These are phyloP conservation scores for Trametes coccinea DNA, from an alignment of 768 basidiomycete genomes.

Conservation along the genomic window DNA sequence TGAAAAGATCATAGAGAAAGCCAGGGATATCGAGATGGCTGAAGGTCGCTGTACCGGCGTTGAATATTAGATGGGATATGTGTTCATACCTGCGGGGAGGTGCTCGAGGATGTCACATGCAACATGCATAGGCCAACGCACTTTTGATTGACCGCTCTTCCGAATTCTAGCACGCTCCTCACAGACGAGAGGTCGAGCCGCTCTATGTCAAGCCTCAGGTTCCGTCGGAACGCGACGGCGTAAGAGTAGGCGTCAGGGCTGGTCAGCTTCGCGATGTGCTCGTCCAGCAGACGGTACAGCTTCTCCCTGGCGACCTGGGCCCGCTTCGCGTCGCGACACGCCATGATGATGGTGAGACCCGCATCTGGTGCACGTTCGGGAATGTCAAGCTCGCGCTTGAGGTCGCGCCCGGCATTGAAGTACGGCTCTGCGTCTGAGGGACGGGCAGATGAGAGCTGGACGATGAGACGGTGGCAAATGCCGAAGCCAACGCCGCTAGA, in stretches of 20 bases:
- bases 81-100: slow-evolving; percentile 62
- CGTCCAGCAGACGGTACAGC: slow-evolving; percentile 55
- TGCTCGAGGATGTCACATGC: not conserved
- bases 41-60: slow-evolving; percentile 73
- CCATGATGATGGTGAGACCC: slow-evolving; percentile 75
- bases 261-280: slow-evolving; percentile 45
- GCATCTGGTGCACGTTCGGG: slow-evolving; percentile 37
- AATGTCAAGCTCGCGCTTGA: slow-evolving; percentile 14
- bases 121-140: slow-evolving; percentile 30
- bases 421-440: slow-evolving; percentile 55
- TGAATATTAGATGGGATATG: slow-evolving; percentile 77
- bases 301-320: slow-evolving; percentile 62
- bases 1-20: slow-evolving; percentile 49
- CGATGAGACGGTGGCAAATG: slow-evolving; percentile 75
- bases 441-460: slow-evolving; percentile 55
- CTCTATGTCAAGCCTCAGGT: slow-evolving; percentile 60
- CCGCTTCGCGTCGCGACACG: slow-evolving; percentile 67
- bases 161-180: slow-evolving; percentile 62
- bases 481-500: slow-evolving; percentile 81
- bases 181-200: slow-evolving; percentile 65
- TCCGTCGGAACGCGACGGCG: slow-evolving; percentile 56
- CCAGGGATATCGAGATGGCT: slow-evolving; percentile 50
- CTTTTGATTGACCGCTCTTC: slow-evolving; percentile 53
- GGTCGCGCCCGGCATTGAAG: slow-evolving; percentile 30
- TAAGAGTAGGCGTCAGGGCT: slow-evolving; percentile 48